These are phyloP conservation scores for Yamadazyma paraphyllophila DNA, from an alignment of 805 yeast genomes.

Conservation along the genomic window DNA sequence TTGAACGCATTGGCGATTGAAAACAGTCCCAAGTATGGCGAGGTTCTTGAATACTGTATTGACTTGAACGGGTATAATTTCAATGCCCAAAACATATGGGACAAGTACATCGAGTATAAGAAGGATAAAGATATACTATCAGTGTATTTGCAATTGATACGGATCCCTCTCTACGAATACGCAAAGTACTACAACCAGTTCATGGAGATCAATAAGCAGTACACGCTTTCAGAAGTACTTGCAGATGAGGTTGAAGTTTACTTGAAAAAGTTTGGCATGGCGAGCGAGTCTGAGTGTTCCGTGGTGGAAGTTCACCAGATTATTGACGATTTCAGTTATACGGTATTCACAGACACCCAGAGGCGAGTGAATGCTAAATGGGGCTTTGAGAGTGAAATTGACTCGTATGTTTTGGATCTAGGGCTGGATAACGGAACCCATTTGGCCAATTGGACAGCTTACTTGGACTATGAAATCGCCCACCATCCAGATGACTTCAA, in stretches of 20 bases:
- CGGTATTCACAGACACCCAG: slow-evolving; percentile 47
- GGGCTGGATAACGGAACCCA: slow-evolving; percentile 21
- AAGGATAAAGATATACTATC: slow-evolving; percentile 31
- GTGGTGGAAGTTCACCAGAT: slow-evolving; percentile 39
- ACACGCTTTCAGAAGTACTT: slow-evolving; percentile 28
- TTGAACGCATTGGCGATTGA: slow-evolving; percentile 46
- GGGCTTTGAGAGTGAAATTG: slow-evolving; percentile 67
- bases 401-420: slow-evolving; percentile 53
- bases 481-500: slow-evolving; percentile 7
- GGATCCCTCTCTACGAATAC: slow-evolving; percentile 81
- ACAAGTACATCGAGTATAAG: slow-evolving; percentile 47
- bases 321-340: slow-evolving; percentile 44
- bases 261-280: slow-evolving; percentile 22
- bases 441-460: slow-evolving; percentile 58
- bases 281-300: slow-evolving; percentile 23
- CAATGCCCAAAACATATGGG: slow-evolving; percentile 82
- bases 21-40: slow-evolving; percentile 14
- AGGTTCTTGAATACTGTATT: slow-evolving; percentile 14
- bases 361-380: slow-evolving; percentile 57
- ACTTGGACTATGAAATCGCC: slow-evolving; percentile 53
- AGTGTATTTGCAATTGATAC: slow-evolving; percentile 45
- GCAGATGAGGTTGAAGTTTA: slow-evolving; percentile 17
- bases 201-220: slow-evolving; percentile 34
- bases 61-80: slow-evolving; percentile 65
- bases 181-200: slow-evolving; percentile 66